Base-by-base conservation (phyloP, 352 stramenopile species). In the Nothophytophthora sp. region DNA sequence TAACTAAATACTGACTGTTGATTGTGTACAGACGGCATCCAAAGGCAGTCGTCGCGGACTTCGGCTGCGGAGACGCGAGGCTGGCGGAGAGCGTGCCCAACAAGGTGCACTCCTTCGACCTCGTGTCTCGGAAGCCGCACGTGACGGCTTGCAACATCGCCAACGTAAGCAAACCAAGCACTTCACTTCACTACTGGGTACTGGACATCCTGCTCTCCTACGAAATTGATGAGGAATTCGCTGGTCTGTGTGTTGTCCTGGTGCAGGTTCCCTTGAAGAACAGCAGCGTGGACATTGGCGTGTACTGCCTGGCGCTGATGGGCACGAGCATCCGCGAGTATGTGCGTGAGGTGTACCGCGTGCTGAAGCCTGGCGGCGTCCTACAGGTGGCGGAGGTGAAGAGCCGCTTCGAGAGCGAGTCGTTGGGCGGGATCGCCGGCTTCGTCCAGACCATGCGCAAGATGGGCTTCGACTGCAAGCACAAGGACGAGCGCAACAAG, bases 231-330 rank as follows among this genome's bases (percentile, higher is more conserved):
- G n/a, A n/a, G n/a, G n/a, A n/a, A n/a, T n/a, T n/a, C n/a, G n/a
- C n/a, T n/a, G n/a, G n/a, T 18, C 32, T 35, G 27, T 20, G 25
- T 37, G 33, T 62, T 24, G 28, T 38, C 32, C n/a, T 66, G 42
- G 8, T 38, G n/a, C 63, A 97, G 76, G 95, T 99, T 25, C 97
- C 97, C 18, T 73, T 99, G 10, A 34, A 70, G 1, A 64, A 97
- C 52, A 72, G 69, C 43, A 89, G 71, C 15, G 79, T 99, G 2
- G 96, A 99, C 69, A 89, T 99, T 46, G 96, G 72, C 13, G 86
- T 99, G 13, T 99, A 99, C 67, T 99, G 93, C 64, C 80, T 99
- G 19, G 94, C 96, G 18, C 81, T 99, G 22, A 99, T 99, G 97
- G 97, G 97, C 19, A 99, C 93, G 19, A 99, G 97, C 59, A 78